phyloP scores from a whole-genome alignment of 176 grass and related monocot genomes.

The Cenchrus fungigraminus region DNA sequence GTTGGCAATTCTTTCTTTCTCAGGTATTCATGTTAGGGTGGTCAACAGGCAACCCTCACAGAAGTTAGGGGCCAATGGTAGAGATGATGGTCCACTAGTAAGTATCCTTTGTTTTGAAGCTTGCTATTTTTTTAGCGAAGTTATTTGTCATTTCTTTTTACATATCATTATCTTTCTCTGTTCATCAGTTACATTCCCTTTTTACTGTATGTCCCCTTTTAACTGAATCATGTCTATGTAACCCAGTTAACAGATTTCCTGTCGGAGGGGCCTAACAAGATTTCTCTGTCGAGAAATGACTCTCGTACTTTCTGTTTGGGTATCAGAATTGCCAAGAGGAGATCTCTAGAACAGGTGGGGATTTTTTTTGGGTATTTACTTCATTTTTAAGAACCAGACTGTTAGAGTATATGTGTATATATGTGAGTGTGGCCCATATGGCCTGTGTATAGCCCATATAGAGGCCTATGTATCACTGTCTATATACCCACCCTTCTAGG shows the following conservation, averaged over 20 bases:
- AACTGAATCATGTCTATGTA: slow-evolving; percentile 12
- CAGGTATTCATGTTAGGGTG: slow-evolving; percentile 71
- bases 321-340: slow-evolving; percentile 70
- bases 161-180: neutral
- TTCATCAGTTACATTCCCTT: neutral
- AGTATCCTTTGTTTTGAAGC: slow-evolving; percentile 50
- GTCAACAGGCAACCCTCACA: slow-evolving; percentile 52
- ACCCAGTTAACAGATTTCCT: slow-evolving; percentile 55
- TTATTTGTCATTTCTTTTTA: neutral
- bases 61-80: slow-evolving; percentile 68
- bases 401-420: too few species aligned
- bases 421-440: too few species aligned
- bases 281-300: slow-evolving; percentile 63
- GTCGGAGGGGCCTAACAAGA: slow-evolving; percentile 66
- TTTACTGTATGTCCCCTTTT: slow-evolving; percentile 13
- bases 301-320: slow-evolving; percentile 75
- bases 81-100: slow-evolving; percentile 78
- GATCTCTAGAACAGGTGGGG: slow-evolving; percentile 60
- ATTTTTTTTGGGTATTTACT: slow-evolving; percentile 18
- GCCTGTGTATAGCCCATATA: too few species aligned
- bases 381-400: neutral
- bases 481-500: too few species aligned
- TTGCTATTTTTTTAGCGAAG: slow-evolving; percentile 31
- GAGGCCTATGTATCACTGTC: too few species aligned
- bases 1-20: slow-evolving; percentile 32